phyloP scores from a whole-genome alignment of 2,329 filamentous ascomycete genomes.

The Hymenoscyphus infarciens region DNA sequence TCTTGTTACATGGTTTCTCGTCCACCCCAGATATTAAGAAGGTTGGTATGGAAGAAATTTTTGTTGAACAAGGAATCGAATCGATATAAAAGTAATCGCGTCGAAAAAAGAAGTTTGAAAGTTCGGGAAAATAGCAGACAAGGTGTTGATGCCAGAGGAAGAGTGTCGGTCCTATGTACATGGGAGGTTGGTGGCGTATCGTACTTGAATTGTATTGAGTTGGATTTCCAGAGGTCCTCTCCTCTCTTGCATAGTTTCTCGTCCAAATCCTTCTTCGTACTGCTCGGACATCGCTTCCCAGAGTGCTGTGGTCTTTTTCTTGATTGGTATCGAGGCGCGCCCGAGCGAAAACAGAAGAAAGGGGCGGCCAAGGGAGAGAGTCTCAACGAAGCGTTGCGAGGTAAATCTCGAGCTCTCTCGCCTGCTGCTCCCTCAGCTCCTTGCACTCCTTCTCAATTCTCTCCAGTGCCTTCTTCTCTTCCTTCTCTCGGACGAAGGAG shows the following conservation, averaged over 20 bases:
- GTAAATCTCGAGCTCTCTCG: neutral
- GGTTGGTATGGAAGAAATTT: neutral
- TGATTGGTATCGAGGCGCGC: constrained; percentile 68
- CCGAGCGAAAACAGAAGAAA: no score
- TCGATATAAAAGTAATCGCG: constrained; percentile 1
- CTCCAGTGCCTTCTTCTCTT: neutral
- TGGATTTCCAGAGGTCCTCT: neutral
- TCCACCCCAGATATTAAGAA: constrained; percentile 4
- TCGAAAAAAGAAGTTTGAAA: neutral
- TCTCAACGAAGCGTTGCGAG: no score
- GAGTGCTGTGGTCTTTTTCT: constrained; percentile 82
- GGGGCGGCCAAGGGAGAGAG: no score
- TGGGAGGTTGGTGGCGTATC: neutral
- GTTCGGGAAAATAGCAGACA: neutral
- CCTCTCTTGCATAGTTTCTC: constrained; percentile 58
- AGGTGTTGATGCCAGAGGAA: neutral
- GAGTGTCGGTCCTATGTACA: constrained; percentile 2
- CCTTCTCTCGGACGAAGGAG: neutral
- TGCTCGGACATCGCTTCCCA: constrained; percentile 93
- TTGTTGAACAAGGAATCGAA: constrained; percentile 8
- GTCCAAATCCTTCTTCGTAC: constrained; percentile 80
- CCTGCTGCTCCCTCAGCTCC: neutral
- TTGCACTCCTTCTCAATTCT: no score
- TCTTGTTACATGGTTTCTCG: constrained; percentile 44
- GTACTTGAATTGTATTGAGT: neutral